Evolutionary conservation across 306 rosid genomes (phyloP).

Genomic region (Prinsepia uniflora): DNA sequence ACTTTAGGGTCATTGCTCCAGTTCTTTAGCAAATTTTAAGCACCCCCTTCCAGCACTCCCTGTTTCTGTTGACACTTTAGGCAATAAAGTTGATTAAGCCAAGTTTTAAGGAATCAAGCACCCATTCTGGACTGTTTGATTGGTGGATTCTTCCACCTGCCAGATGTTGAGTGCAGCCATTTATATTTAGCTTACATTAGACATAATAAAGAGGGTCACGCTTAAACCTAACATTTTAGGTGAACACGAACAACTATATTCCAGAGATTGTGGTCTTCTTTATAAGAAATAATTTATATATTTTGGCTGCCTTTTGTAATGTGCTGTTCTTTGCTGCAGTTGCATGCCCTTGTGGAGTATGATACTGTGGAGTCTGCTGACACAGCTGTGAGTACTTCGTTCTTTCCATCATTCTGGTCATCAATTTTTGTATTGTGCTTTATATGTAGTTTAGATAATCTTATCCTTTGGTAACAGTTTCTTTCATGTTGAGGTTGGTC

Average conservation of each 20-base stretch:
- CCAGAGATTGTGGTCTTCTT: not conserved
- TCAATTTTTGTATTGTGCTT: slow-evolving; percentile 4
- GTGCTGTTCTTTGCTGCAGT: slow-evolving; percentile 32
- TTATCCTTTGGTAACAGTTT: slow-evolving; percentile 11
- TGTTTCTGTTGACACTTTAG: too few relatives aligned
- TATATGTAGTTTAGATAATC: slow-evolving; percentile 13
- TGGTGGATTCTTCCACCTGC: too few relatives aligned
- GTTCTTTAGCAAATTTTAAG: too few relatives aligned
- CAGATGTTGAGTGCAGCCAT: too few relatives aligned
- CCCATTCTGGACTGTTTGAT: too few relatives aligned
- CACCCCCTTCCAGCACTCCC: too few relatives aligned
- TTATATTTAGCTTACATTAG: too few relatives aligned
- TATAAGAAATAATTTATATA: not conserved
- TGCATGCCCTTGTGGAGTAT: slow-evolving; percentile 88
- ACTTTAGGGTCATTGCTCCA: not conserved
- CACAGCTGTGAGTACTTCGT: slow-evolving; percentile 71
- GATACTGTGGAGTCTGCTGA: slow-evolving; percentile 88
- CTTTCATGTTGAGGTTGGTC: slow-evolving; percentile 18
- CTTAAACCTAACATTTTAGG: not conserved
- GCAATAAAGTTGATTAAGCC: too few relatives aligned
- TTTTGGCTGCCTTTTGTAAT: not conserved
- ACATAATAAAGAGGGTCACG: not conserved
- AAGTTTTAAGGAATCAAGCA: too few relatives aligned
- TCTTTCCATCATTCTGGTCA: slow-evolving; percentile 1
- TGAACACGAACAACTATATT: too few relatives aligned